A percentile compares a stretch with the other conserved stretches of the same genome.
Evolutionary conservation across 2,329 filamentous ascomycete species (phyloP).

Genomic region (Teratosphaeria gauchensis): DNA sequence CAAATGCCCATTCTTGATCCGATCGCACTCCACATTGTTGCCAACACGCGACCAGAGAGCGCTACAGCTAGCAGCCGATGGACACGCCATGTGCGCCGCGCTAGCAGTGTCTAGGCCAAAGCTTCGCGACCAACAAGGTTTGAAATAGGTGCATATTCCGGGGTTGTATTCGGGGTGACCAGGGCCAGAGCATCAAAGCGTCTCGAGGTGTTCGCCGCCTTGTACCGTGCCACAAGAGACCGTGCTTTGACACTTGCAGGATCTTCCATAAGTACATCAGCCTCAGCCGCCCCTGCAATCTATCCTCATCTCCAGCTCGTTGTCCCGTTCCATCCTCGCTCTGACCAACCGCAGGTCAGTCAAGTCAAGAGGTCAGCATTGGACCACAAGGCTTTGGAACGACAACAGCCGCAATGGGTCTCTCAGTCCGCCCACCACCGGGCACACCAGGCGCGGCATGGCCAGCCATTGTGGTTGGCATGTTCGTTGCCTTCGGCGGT

Average conservation of each 20-base stretch:
- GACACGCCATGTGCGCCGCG: neutral
- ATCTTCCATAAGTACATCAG: neutral
- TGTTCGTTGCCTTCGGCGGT: slow-evolving; percentile 34
- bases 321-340: neutral
- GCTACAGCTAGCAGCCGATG: neutral
- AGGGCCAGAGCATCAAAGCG: neutral
- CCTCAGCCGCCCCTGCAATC: neutral
- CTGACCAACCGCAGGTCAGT: neutral
- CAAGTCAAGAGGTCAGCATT: neutral
- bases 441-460: slow-evolving; percentile 37
- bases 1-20: no score
- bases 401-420: slow-evolving; percentile 26
- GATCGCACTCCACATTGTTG: neutral
- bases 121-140: neutral
- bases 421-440: slow-evolving; percentile 36
- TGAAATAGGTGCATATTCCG: neutral
- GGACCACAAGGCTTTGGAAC: neutral
- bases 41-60: neutral
- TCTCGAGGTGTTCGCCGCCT: neutral
- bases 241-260: neutral
- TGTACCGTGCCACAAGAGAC: neutral
- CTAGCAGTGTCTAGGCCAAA: neutral
- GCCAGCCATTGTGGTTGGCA: slow-evolving; percentile 36
- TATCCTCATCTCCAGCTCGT: neutral
- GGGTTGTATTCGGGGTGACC: neutral